These are phyloP conservation scores for Melampsora abietis-canadensis DNA, from an alignment of 1,284 basidiomycete genomes.

Conservation along the genomic window DNA sequence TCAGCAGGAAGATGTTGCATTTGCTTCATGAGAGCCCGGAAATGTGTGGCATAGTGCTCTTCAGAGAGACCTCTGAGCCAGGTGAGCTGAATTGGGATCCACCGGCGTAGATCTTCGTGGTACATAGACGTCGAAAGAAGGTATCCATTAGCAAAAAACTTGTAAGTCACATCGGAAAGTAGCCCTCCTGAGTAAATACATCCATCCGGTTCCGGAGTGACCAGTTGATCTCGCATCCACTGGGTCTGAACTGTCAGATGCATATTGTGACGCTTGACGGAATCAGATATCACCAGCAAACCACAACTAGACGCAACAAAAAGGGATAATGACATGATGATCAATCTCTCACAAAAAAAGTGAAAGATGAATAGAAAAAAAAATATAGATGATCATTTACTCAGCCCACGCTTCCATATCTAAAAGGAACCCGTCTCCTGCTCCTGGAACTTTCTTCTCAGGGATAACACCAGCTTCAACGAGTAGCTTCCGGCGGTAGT, in stretches of 20 bases:
- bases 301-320: constrained; percentile 6
- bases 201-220: not conserved
- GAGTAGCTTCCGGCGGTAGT: constrained; percentile 2
- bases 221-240: too few species aligned
- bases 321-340: not conserved
- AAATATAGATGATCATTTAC: not conserved
- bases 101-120: not conserved
- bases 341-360: not conserved
- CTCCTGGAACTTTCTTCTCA: too few species aligned
- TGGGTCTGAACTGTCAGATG: too few species aligned
- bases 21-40: not conserved
- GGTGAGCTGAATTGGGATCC: not conserved
- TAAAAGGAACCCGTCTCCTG: not conserved
- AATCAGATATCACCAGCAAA: not conserved
- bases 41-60: constrained; percentile 6
- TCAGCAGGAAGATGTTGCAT: not conserved
- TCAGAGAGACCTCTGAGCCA: not conserved
- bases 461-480: not conserved
- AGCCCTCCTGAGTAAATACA: not conserved
- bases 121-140: not conserved
- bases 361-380: not conserved
- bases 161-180: constrained; percentile 15
- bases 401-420: not conserved
- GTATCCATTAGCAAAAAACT: constrained; percentile 12
- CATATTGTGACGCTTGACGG: not conserved